These are phyloP conservation scores for Coemansia sp. DNA, from an alignment of 192 early-diverging fungal species.

Conservation along the genomic window DNA sequence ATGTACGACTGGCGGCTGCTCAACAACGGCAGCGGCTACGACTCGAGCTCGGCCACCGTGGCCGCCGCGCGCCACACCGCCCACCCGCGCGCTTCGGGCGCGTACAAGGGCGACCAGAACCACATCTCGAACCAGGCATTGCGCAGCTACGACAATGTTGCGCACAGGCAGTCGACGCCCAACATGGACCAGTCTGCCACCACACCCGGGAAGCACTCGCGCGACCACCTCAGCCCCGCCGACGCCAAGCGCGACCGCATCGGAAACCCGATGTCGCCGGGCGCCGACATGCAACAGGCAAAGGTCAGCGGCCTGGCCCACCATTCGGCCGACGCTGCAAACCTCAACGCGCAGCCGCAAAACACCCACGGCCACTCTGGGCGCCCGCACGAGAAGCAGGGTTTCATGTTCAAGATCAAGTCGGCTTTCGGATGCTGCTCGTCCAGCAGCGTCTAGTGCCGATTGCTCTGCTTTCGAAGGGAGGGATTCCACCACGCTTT, in stretches of 20 bases:
- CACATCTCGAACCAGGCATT: conserved; percentile 46
- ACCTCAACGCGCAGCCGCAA: conserved; percentile 12
- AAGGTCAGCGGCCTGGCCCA: conserved; percentile 21
- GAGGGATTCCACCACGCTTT: not conserved
- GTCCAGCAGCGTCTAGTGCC: conserved; percentile 26
- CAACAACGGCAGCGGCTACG: conserved; percentile 49
- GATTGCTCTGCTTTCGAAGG: not conserved
- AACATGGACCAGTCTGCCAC: conserved; percentile 37
- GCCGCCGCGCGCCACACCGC: conserved; percentile 27
- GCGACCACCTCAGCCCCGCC: conserved; percentile 22
- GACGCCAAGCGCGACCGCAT: conserved; percentile 20
- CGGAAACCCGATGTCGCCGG: conserved; percentile 7
- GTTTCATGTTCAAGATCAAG: conserved; percentile 52
- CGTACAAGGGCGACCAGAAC: conserved; percentile 47
- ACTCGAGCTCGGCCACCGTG: conserved; percentile 33
- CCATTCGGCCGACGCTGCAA: conserved; percentile 44
- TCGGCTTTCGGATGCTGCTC: conserved; percentile 49
- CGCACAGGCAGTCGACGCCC: conserved; percentile 37
- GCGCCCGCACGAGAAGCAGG: conserved; percentile 44
- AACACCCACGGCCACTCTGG: conserved; percentile 10
- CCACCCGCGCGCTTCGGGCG: conserved; percentile 30
- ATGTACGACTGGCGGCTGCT: conserved; percentile 91
- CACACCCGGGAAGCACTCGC: conserved; percentile 42
- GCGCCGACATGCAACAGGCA: conserved; percentile 23
- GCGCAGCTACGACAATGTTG: conserved; percentile 43